These are phyloP conservation scores for Cucurbita moschata DNA, from an alignment of 306 rosid genomes.

Conservation along the genomic window DNA sequence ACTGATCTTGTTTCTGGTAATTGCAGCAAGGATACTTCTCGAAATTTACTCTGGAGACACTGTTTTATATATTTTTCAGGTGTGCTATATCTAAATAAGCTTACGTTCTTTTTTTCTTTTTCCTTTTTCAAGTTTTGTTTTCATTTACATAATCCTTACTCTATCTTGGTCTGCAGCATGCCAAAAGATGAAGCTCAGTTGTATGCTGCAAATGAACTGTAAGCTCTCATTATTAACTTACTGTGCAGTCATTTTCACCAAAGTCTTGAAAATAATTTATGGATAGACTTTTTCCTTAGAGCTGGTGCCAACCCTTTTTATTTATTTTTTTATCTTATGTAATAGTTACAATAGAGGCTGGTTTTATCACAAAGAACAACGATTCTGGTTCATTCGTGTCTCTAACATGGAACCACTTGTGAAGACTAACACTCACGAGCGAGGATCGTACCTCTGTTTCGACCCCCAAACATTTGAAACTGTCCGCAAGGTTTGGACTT, in stretches of 20 bases:
- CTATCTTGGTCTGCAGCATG: constrained; percentile 48
- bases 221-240: constrained; percentile 13
- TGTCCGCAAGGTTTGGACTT: constrained; percentile 58
- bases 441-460: constrained; percentile 80
- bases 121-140: background rate
- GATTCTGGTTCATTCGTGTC: constrained; percentile 53
- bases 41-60: constrained; percentile 59
- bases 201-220: constrained; percentile 85
- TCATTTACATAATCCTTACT: background rate
- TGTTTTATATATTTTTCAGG: constrained; percentile 96
- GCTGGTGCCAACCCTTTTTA: background rate
- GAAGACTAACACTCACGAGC: constrained; percentile 59
- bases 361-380: constrained; percentile 83
- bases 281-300: background rate
- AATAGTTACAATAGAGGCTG: constrained; percentile 66
- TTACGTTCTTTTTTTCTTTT: background rate
- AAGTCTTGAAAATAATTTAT: background rate
- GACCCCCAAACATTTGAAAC: constrained; percentile 77
- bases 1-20: background rate
- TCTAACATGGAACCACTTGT: constrained; percentile 75
- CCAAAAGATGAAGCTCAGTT: constrained; percentile 94
- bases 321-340: background rate
- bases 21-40: constrained; percentile 70
- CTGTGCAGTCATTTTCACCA: background rate
- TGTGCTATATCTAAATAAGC: constrained; percentile 12